A percentile compares a stretch with the other conserved stretches of the same genome.
These are phyloP conservation scores for Globisporangium splendens DNA, from an alignment of 352 stramenopile species.

Conservation along the genomic window DNA sequence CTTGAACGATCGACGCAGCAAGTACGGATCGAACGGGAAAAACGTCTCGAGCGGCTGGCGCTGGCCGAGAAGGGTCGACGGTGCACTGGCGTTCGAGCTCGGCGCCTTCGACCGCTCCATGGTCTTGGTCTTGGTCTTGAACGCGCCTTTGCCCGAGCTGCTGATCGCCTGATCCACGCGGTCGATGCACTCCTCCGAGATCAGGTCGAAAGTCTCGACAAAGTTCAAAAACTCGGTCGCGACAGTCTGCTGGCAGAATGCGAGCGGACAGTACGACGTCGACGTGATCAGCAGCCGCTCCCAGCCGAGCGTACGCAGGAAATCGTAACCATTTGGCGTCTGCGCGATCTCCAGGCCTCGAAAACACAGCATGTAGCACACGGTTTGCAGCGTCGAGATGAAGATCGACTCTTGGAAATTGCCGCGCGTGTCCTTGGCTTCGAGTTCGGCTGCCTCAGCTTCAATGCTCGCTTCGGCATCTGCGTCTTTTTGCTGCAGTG, in stretches of 20 bases:
- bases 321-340: conserved; percentile 67
- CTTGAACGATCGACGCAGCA: conserved; percentile 91
- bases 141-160: conserved; percentile 29
- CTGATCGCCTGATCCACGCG: conserved; percentile 70
- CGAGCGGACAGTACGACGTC: conserved; percentile 59
- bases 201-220: conserved; percentile 70
- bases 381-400: conserved; percentile 89
- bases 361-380: conserved; percentile 98
- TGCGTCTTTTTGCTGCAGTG: conserved; percentile 20
- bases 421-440: conserved; percentile 19
- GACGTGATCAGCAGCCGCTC: conserved; percentile 64
- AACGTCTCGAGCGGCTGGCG: conserved; percentile 85
- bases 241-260: conserved; percentile 77
- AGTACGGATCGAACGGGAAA: conserved; percentile 97
- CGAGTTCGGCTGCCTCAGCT: conserved; percentile 18
- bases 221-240: conserved; percentile 81
- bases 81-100: conserved; percentile 18
- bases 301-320: conserved; percentile 79
- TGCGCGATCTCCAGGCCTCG: conserved; percentile 87
- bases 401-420: conserved; percentile 72
- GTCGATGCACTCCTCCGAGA: conserved; percentile 75
- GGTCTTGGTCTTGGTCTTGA: conserved; percentile 39
- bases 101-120: conserved; percentile 69
- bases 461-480: conserved; percentile 19
- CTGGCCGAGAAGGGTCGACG: conserved; percentile 37